Percentiles rank a stretch among this genome's conserved stretches.
phyloP scores from a whole-genome alignment of 2,329 filamentous ascomycete species.

The Cercospora janseana region DNA sequence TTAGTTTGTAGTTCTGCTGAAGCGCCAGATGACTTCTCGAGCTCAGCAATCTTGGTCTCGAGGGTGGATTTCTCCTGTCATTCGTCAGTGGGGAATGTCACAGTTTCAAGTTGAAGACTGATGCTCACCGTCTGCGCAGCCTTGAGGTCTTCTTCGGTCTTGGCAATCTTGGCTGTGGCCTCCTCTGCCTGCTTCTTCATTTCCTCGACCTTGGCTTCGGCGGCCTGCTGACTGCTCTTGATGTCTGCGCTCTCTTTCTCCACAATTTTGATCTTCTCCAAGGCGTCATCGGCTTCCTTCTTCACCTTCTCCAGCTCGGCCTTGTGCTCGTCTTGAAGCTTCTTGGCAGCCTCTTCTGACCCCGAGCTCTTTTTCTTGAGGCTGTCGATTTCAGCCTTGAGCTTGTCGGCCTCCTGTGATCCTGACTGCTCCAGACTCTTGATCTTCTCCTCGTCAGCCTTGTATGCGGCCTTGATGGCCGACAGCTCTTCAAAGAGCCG shows the following conservation, averaged over 20 bases:
- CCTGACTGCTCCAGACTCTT: conserved; percentile 14
- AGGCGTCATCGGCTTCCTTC: conserved; percentile 21
- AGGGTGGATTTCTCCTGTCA: conserved; percentile 19
- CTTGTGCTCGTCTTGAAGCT: conserved; percentile 23
- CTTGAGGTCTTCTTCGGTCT: conserved; percentile 21
- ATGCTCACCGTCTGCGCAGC: conserved; percentile 18
- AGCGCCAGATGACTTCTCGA: conserved; percentile 13
- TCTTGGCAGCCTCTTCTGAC: conserved; percentile 20
- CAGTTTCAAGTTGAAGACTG: not conserved
- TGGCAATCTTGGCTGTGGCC: conserved; percentile 15
- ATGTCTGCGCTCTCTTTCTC: conserved; percentile 21
- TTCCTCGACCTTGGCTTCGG: conserved; percentile 21
- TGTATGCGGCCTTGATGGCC: conserved; percentile 18
- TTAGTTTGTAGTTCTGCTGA: conserved; percentile 13
- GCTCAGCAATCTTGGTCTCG: conserved; percentile 17
- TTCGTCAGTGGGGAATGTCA: conserved; percentile 1
- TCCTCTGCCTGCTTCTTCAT: conserved; percentile 20
- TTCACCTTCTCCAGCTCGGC: conserved; percentile 22
- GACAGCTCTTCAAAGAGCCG: conserved; percentile 27
- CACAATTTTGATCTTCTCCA: conserved; percentile 21
- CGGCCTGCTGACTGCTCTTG: conserved; percentile 22
- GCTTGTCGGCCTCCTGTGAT: conserved; percentile 17
- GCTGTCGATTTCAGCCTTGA: conserved; percentile 22
- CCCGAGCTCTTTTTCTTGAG: conserved; percentile 20
- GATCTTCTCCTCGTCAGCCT: conserved; percentile 21